Conservation (phyloP, 2,329 filamentous ascomycete genomes). For the Aspergillus glaucus region DNA sequence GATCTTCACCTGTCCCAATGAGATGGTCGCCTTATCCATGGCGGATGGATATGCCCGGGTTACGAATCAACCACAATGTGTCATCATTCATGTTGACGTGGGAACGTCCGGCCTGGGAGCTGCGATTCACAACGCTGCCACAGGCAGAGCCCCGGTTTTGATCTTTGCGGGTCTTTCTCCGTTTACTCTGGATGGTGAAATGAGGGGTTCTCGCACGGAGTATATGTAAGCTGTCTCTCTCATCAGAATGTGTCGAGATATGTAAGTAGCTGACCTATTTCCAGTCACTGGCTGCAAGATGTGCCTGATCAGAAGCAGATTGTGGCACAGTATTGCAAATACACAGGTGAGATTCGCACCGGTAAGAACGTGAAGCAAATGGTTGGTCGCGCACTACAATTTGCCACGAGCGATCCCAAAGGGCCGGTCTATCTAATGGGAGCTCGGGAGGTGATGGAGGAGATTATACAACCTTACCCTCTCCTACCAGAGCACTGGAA, state of each 20-base stretch:
- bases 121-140: slow-evolving; percentile 72
- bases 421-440: slow-evolving; percentile 76
- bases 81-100: slow-evolving; percentile 76
- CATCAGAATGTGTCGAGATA: background rate
- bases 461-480: slow-evolving; percentile 68
- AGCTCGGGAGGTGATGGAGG: slow-evolving; percentile 76
- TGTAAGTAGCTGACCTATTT: background rate
- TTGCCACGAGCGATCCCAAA: slow-evolving; percentile 68
- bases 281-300: slow-evolving; percentile 70
- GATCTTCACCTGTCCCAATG: slow-evolving; percentile 74
- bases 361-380: slow-evolving; percentile 84
- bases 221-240: slow-evolving; percentile 48
- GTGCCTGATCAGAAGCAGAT: slow-evolving; percentile 77
- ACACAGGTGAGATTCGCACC: slow-evolving; percentile 73
- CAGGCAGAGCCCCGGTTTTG: slow-evolving; percentile 66
- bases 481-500: slow-evolving; percentile 65
- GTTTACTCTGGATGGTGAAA: slow-evolving; percentile 70
- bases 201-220: slow-evolving; percentile 69
- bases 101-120: slow-evolving; percentile 73
- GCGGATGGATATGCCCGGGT: slow-evolving; percentile 72
- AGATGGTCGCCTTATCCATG: slow-evolving; percentile 83
- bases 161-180: slow-evolving; percentile 74
- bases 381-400: slow-evolving; percentile 76
- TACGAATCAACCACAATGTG: slow-evolving; percentile 66
- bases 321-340: slow-evolving; percentile 77